Evolutionary conservation across 1,139 yeast species (phyloP), one percentile per base, ranked within the genome.

Genomic region (Yamadazyma membranifaciens): DNA sequence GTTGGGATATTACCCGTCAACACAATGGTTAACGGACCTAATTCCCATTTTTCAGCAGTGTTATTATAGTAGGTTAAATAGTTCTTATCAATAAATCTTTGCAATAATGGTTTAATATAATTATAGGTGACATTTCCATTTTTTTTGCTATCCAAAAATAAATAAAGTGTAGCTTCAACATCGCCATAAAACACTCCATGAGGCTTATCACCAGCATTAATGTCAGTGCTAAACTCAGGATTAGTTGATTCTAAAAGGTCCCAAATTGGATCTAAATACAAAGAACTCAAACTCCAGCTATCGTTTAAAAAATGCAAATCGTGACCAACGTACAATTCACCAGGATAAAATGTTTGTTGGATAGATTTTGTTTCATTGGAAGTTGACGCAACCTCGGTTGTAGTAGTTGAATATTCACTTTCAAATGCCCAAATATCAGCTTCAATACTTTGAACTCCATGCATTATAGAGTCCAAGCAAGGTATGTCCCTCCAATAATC

Each of bases 401-500:
- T 51, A 28, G 52, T 53, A 31, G 59, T 51, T 16, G 47, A 44
- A 39, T 59, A 62, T 3, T 52, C 55, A 13, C 58, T 49, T 4
- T 68, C 61, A 35, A 70, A 68, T 33, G 65, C 60, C 88, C 87
- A 84, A 35, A 83, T 75, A 56, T 84, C 92, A 11, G 86, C 85
- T 58, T 84, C 92, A 9, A 83, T 73, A 35, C 86, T 78, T 39
- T 70, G 71, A 14, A 78, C 73, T 1, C 92, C 92, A 14, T 63
- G 57, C 11, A 70, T 62, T 31, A 83, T 57, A 0, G 88, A 88
- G 42, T 80, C 81, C 43, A 78, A 68, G 7, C 84, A 63, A 0
- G 92, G 92, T 3, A 65, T 57, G 3, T 58, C 50, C 50, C 91
- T 66, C 87, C 87, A 81, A 57, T 84, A 85, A 55, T 84, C 92